Conservation (phyloP, 176 grass and related monocot genomes). For the Echinochloa phyllopogon region DNA sequence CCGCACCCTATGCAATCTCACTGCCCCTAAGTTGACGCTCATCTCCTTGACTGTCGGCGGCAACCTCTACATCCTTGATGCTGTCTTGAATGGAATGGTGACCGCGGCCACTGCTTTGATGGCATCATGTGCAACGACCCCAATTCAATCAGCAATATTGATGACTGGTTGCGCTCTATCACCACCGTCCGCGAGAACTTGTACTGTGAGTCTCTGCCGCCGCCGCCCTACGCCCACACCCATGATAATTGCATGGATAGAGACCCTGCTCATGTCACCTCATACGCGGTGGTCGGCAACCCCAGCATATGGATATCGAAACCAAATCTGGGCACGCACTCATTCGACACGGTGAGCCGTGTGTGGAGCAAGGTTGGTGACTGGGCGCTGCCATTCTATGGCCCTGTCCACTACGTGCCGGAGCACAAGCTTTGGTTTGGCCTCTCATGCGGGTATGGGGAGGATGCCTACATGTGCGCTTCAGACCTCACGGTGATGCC, state of each 20-base stretch:
- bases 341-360: not conserved
- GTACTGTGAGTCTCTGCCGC: not conserved
- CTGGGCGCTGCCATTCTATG: not conserved
- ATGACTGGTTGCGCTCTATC: not conserved
- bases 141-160: not conserved
- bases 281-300: not conserved
- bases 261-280: not conserved
- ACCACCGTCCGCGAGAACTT: too few species aligned
- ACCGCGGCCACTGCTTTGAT: not conserved
- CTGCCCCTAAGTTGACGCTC: not conserved
- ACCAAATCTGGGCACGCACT: not conserved
- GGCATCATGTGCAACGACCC: not conserved
- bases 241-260: not conserved
- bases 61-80: not conserved
- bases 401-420: not conserved
- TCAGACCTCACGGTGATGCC: not conserved
- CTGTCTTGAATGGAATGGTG: too few species aligned
- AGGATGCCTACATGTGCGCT: not conserved
- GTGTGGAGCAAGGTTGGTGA: not conserved
- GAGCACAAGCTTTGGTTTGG: slow-evolving; percentile 6
- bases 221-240: not conserved
- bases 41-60: not conserved
- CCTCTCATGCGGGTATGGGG: not conserved
- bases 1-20: not conserved
- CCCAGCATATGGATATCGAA: not conserved